Base-by-base conservation (phyloP, 2,329 filamentous ascomycete genomes). In the Diaporthe destruens region DNA sequence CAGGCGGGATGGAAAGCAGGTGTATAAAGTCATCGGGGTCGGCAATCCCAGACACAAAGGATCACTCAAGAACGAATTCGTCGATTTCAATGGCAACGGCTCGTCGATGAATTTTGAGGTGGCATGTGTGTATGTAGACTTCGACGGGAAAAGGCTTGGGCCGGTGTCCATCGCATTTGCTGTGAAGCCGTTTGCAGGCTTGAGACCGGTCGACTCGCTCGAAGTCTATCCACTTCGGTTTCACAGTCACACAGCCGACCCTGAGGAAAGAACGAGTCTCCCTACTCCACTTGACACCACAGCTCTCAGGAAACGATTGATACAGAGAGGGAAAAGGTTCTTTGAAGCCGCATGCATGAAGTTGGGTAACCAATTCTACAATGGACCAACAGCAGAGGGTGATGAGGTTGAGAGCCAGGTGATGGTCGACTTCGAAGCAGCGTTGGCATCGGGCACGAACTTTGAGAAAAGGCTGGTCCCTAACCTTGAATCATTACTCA, bases 351-450 rank as follows among this genome's bases (percentile, higher is more conserved):
- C 71, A 0, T 32, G 36, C 0, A 56, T 77, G 12, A 78, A 8
- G 3, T 16, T 63, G 39, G 57, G 77, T 36, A 77, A 78, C 32
- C 79, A 80, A 77, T 73, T 80, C 53, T 81, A 81, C 47, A 54
- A 29, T n/a, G 79, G 80, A 0, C 74, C 71, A 0, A 78, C 78
- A 9, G 11, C 79, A 5, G 74, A 73, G 11, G 36, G 75, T 14
- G 80, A 80, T 1, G 77, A 81, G 25, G 73, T 80, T 8, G 78
- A 82, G 1, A 80, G 80, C 56, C 76, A 80, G 34, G 80, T 82
- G 2, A 75, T 81, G 0, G 73, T 81, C 34, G 80, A 82, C 54
- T 80, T 81, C 57, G 76, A 77, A 12, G 75, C 74, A 42, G 77
- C 77, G 11, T 78, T 79, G 53, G 25, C 76, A 20, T 11, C 25